Percentiles rank a stretch among this genome's conserved stretches.
Evolutionary conservation across 2,329 filamentous ascomycete species (phyloP).

Genomic region (Fusarium incarnatum): DNA sequence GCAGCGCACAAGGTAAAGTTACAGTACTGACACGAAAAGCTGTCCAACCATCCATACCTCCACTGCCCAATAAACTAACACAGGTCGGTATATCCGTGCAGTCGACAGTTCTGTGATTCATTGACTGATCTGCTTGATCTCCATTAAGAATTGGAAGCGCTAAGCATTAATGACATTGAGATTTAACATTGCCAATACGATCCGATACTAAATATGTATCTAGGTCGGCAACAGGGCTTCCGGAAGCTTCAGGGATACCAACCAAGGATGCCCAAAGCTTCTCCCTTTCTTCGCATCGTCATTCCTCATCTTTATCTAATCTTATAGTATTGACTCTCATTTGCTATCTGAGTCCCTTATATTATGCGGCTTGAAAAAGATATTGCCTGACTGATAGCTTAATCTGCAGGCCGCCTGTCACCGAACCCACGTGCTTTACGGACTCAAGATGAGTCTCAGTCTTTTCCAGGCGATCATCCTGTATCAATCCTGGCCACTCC

Average conservation of each 20-base stretch:
- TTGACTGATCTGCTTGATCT: constrained; percentile 3
- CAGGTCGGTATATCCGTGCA: not conserved
- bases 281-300: constrained; percentile 22
- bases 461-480: constrained; percentile 12
- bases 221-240: constrained; percentile 2
- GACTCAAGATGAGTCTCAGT: constrained; percentile 3
- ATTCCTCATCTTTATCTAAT: constrained; percentile 17
- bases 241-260: constrained; percentile 16
- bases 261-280: not conserved
- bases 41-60: not conserved
- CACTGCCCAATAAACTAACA: not conserved
- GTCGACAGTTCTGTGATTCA: not conserved
- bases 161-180: constrained; percentile 12
- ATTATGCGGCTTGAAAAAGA: not conserved
- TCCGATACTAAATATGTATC: constrained; percentile 1
- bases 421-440: constrained; percentile 4
- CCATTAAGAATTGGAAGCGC: not conserved
- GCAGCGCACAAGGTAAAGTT: not conserved
- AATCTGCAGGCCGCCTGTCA: not conserved
- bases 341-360: constrained; percentile 4
- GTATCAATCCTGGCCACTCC: constrained; percentile 9
- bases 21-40: not conserved
- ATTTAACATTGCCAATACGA: constrained; percentile 17
- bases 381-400: not conserved
- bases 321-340: not conserved